Evolutionary conservation across 202 grass and related monocot genomes (phyloP), one percentile per base, ranked within the genome.

Genomic region (Cymbopogon flexuosus): DNA sequence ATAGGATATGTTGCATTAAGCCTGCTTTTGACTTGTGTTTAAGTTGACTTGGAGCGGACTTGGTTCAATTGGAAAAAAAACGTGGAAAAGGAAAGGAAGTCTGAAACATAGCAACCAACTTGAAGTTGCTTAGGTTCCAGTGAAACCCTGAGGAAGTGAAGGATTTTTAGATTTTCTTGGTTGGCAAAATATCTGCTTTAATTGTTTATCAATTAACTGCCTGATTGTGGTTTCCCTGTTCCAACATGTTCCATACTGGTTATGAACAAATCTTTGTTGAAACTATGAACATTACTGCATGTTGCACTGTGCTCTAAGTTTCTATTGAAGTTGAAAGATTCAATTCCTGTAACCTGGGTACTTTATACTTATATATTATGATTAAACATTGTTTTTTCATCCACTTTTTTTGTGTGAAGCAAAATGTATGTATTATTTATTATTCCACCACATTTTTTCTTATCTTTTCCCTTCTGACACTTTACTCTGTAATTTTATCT

Each of bases 401-500:
- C 15, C 10, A 60, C 42, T 37, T 30, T 30, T 30, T 67, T 24
- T 29, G 6, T 52, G 40, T 70, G 30, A 68, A 81, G 31, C 15
- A 75, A 49, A 27, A 27, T 27, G 27, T 27, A 43, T 81, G 36
- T 30, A 24, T 57, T 68, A 5, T 40, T 64, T 57, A 15, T 30
- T 56, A 62, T 64, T 49, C 5, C 29, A 80, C 68, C 21, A 14
- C 24, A 6, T 10, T 52, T 65, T 62, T 70, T 78, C 10, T 22
- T 56, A 52, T 62, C 24, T 42, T 56, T 61, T n/a, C 14, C 27
- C 22, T 21, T 64, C 46, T 81, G 77, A 83, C 47, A 10, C 23
- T 27, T 42, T 83, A 29, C 58, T 14, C 60, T 68, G 35, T 52
- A 74, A 78, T 18, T 86, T 56, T 40, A 41, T 88, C 43, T 65